A percentile compares a stretch with the other conserved stretches of the same genome.
phyloP scores from a whole-genome alignment of 306 rosid genomes.

The Acmispon strigosus region DNA sequence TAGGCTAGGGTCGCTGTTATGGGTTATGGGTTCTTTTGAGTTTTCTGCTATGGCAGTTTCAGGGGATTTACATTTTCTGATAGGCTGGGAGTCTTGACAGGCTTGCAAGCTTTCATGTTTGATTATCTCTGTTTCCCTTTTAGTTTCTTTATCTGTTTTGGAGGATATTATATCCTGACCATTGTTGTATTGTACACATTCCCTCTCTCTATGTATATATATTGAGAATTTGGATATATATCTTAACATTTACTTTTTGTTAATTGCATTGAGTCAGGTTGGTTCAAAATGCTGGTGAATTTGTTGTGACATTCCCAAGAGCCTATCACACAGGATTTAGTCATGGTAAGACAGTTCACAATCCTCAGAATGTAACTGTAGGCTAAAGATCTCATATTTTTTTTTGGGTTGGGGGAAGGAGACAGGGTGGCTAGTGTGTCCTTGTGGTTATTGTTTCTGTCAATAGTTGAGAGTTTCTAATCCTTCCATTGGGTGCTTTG shows the following conservation, averaged over 20 bases:
- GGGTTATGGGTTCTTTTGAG: neutral
- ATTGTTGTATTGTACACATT: neutral
- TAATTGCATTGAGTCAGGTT: slow-evolving; percentile 41
- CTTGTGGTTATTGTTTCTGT: neutral
- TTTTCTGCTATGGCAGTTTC: neutral
- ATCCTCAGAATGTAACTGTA: neutral
- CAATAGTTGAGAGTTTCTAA: slow-evolving; percentile 13
- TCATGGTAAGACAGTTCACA: slow-evolving; percentile 51
- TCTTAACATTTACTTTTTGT: slow-evolving; percentile 17
- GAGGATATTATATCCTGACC: neutral
- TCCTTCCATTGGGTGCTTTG: neutral
- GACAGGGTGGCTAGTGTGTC: neutral
- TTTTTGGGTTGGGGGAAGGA: neutral
- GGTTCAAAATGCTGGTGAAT: slow-evolving; percentile 83
- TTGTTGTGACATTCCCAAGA: slow-evolving; percentile 83
- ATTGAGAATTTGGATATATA: neutral
- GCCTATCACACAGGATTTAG: slow-evolving; percentile 87
- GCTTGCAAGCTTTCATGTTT: neutral
- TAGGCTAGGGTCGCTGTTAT: neutral
- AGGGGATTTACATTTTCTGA: neutral
- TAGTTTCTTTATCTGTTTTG: neutral
- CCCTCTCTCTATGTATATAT: neutral
- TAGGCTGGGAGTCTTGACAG: neutral
- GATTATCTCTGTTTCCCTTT: neutral
- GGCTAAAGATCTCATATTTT: neutral